Conservation (phyloP, 257 asterid species). For the Solanum bulbocastanum region DNA sequence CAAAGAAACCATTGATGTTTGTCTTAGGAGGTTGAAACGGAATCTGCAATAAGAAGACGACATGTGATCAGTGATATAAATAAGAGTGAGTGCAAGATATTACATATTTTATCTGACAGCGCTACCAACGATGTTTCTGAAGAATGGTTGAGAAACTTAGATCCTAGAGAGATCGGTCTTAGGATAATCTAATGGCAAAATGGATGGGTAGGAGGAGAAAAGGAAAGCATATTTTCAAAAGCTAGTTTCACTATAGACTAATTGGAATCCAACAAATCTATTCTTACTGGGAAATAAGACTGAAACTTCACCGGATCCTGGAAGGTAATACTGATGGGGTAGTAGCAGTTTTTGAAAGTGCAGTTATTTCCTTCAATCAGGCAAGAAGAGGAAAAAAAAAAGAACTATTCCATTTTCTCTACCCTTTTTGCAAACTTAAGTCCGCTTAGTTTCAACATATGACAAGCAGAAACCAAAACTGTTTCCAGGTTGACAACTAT, state of each 20-base stretch:
- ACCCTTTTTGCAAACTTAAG: background rate
- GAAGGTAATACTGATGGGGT: background rate
- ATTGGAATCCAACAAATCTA: background rate
- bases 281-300: background rate
- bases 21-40: conserved; percentile 82
- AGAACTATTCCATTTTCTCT: background rate
- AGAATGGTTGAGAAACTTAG: background rate
- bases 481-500: background rate
- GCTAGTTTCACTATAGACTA: background rate
- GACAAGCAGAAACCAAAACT: background rate
- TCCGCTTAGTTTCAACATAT: background rate
- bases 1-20: conserved; percentile 60
- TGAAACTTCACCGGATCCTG: background rate
- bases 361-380: background rate
- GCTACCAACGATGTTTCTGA: background rate
- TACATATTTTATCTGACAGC: background rate
- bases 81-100: background rate
- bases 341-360: background rate
- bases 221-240: background rate
- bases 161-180: background rate
- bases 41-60: conserved; percentile 32
- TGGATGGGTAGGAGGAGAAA: background rate
- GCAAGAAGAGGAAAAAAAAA: background rate
- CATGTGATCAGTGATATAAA: background rate
- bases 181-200: background rate